Conservation (phyloP, 768 basidiomycete species). For the Symmetrospora coprosmae region DNA sequence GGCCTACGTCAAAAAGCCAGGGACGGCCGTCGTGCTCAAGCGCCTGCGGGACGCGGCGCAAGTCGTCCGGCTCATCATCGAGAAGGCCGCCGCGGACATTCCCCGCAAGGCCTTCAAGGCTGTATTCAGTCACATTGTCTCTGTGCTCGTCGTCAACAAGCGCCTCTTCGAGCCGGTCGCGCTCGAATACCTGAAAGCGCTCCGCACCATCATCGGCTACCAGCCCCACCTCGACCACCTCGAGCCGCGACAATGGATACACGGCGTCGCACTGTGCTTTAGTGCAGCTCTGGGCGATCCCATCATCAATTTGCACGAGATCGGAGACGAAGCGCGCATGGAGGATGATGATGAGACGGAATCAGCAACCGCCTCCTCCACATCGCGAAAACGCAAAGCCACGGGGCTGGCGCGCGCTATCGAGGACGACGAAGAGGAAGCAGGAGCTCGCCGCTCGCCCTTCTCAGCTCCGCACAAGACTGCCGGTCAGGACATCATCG, state of each 20-base stretch:
- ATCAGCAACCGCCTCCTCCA: not conserved
- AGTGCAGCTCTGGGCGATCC: constrained; percentile 58
- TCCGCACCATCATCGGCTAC: constrained; percentile 52
- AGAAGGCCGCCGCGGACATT: constrained; percentile 48
- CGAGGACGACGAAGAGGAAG: constrained; percentile 8
- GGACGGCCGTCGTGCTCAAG: constrained; percentile 41
- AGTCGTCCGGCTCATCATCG: constrained; percentile 58
- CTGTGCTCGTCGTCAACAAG: constrained; percentile 45
- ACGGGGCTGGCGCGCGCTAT: not conserved
- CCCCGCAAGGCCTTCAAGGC: constrained; percentile 47
- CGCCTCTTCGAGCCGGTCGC: constrained; percentile 52
- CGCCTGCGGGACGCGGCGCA: constrained; percentile 54
- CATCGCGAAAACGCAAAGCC: constrained; percentile 17
- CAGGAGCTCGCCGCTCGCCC: not conserved
- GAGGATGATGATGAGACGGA: constrained; percentile 28
- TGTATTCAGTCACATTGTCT: constrained; percentile 52
- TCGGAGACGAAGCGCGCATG: constrained; percentile 30
- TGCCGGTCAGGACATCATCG: constrained; percentile 38
- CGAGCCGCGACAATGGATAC: constrained; percentile 52
- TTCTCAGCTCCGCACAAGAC: not conserved
- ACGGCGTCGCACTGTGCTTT: constrained; percentile 56
- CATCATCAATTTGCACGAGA: constrained; percentile 33
- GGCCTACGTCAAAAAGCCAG: constrained; percentile 40
- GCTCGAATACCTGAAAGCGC: constrained; percentile 64
- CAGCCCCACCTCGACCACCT: constrained; percentile 66